Evolutionary conservation across 169 alveolate genomes (phyloP), one percentile per base, ranked within the genome.

Genomic region (Cryptosporidium muris): DNA sequence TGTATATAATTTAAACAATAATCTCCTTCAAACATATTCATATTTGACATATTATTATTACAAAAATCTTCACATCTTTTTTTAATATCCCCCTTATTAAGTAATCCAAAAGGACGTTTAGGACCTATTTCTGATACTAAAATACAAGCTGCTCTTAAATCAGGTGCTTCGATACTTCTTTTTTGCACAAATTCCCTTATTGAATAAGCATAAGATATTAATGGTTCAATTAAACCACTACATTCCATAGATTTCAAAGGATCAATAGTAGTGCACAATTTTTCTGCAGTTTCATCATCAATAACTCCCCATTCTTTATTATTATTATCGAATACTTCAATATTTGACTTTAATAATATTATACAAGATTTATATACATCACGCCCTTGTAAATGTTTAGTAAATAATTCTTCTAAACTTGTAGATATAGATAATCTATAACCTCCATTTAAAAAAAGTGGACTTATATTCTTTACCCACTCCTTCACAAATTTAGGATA

Each of bases 221-320:
- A 47, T 4, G 60, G 74, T 40, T 68, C 85, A 2, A 51, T 4
- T 5, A 74, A 12, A n/a, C 85, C 85, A 58, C 63, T 58, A 48
- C 85, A 74, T 14, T 74, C 85, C 85, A 74, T 74, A 40, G 85
- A 74, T 7, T 74, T 74, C 68, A 66, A 74, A 58, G 85, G 85
- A 54, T 74, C 60, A 14, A 74, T 54, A 9, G 45, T 40, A 14
- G 85, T 38, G 45, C 85, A 74, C 37, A 74, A 34, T 2, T 67
- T 65, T 65, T 52, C n/a, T 38, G 82, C 82, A 11, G 82, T 52
- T 3, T 67, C 66, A 7, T 52, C 8, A 11, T 54, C 58, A 8
- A 67, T n/a, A 12, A 36, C 8, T 9, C 12, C 3, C 9, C 47
- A 67, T 7, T 51, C 65, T 8, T 9, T 9, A 40, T 5, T 43